Percentiles rank a stretch among this genome's conserved stretches.
Evolutionary conservation across 768 basidiomycete genomes (phyloP).

Genomic region (Collybia sp.): DNA sequence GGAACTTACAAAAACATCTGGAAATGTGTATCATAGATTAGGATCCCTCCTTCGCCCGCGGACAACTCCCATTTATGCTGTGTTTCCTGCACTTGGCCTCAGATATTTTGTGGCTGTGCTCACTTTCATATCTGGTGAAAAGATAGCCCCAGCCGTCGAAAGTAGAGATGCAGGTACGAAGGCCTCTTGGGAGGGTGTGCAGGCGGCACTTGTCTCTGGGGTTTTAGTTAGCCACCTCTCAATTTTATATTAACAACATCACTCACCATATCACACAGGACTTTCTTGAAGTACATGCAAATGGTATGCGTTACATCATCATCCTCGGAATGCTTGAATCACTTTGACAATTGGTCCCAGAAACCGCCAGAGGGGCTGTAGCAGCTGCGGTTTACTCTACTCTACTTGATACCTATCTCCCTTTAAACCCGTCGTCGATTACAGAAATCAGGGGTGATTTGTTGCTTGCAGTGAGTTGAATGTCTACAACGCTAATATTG

Average conservation of each 20-base stretch:
- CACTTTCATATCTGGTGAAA: conserved; percentile 30
- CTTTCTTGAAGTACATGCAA: conserved; percentile 24
- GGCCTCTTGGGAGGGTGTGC: conserved; percentile 39
- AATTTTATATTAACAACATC: not conserved
- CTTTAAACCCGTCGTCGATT: conserved; percentile 4
- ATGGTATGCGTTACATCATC: conserved; percentile 13
- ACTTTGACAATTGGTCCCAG: conserved; percentile 11
- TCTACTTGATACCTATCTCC: conserved; percentile 22
- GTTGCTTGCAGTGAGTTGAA: conserved; percentile 9
- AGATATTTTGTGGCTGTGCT: conserved; percentile 37
- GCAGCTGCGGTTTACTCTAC: conserved; percentile 11
- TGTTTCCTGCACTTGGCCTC: conserved; percentile 32
- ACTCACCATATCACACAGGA: conserved; percentile 16
- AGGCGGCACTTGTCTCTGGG: conserved; percentile 47
- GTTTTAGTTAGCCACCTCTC: conserved; percentile 31
- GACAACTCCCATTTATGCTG: conserved; percentile 39
- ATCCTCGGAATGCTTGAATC: not conserved
- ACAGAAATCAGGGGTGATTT: conserved; percentile 6
- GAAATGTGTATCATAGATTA: conserved; percentile 32
- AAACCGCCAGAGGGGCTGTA: conserved; percentile 23
- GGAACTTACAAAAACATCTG: conserved; percentile 33
- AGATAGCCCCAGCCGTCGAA: conserved; percentile 23
- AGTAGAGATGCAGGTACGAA: conserved; percentile 9
- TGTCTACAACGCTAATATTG: too few species aligned
- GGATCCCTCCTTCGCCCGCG: conserved; percentile 34